Evolutionary conservation across 495 filamentous ascomycete species (phyloP).

Genomic region (Letharia columbiana): DNA sequence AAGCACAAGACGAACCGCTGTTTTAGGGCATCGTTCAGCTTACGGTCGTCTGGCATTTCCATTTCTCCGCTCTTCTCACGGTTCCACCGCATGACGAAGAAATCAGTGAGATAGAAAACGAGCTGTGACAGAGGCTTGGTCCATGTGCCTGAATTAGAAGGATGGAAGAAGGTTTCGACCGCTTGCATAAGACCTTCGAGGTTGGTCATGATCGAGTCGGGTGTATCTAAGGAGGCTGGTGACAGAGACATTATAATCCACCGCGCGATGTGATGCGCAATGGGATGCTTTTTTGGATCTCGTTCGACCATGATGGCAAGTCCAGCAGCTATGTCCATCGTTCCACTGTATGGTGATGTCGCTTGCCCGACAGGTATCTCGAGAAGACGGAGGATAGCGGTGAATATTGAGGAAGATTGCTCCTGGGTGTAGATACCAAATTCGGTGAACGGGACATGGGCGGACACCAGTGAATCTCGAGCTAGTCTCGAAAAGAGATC

Average conservation of each 20-base stretch:
- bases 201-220: slow-evolving; percentile 70
- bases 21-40: slow-evolving; percentile 71
- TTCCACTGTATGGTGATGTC: slow-evolving; percentile 76
- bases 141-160: slow-evolving; percentile 91
- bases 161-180: slow-evolving; percentile 97
- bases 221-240: slow-evolving; percentile 67
- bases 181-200: slow-evolving; percentile 92
- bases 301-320: slow-evolving; percentile 78
- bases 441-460: slow-evolving; percentile 72
- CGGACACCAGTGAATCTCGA: slow-evolving; percentile 65
- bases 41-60: slow-evolving; percentile 69
- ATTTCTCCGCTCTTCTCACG: slow-evolving; percentile 86
- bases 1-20: slow-evolving; percentile 83
- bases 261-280: slow-evolving; percentile 84
- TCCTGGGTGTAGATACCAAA: slow-evolving; percentile 88
- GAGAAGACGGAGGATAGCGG: slow-evolving; percentile 75
- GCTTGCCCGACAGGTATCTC: slow-evolving; percentile 97
- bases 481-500: slow-evolving; percentile 84
- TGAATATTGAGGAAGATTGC: slow-evolving; percentile 88
- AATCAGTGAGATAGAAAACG: slow-evolving; percentile 86
- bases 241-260: slow-evolving; percentile 95
- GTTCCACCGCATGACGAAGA: slow-evolving; percentile 98
- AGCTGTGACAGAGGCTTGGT: slow-evolving; percentile 84
- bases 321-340: slow-evolving; percentile 75
- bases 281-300: slow-evolving; percentile 85